Evolutionary conservation across 2,329 filamentous ascomycete species (phyloP).

Genomic region (Botrytis porri): DNA sequence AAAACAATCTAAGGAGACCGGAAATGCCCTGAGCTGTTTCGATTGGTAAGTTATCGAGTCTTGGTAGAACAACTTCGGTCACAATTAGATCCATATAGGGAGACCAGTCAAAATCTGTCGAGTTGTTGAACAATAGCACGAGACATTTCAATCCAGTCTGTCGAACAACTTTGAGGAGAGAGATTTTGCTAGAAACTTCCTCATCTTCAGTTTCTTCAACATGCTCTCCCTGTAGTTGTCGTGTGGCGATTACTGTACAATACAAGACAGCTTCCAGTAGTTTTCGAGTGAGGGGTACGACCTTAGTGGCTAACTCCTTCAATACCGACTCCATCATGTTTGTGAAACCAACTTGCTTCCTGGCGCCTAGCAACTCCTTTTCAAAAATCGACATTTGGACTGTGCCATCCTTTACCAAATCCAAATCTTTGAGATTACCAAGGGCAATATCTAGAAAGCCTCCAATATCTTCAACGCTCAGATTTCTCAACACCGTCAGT

Average conservation of each 20-base stretch:
- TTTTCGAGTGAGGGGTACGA: constrained; percentile 63
- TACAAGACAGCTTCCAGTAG: constrained; percentile 78
- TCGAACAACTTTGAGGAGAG: constrained; percentile 63
- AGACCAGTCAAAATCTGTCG: constrained; percentile 67
- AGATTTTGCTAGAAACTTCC: constrained; percentile 42
- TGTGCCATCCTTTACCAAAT: constrained; percentile 48
- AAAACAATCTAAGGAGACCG: constrained; percentile 74
- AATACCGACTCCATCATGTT: constrained; percentile 90
- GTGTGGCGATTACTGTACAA: constrained; percentile 71
- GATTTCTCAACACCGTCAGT: constrained; percentile 74
- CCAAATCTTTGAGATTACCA: constrained; percentile 62
- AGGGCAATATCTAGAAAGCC: constrained; percentile 80
- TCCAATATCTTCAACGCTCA: constrained; percentile 71
- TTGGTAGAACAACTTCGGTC: constrained; percentile 70
- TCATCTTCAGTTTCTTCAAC: constrained; percentile 40
- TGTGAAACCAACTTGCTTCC: constrained; percentile 86
- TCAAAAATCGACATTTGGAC: constrained; percentile 48
- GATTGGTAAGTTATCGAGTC: constrained; percentile 71
- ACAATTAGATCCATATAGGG: constrained; percentile 70
- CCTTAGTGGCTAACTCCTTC: constrained; percentile 73
- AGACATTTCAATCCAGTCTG: constrained; percentile 80
- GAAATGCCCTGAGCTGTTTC: constrained; percentile 92
- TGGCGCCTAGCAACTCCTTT: constrained; percentile 58
- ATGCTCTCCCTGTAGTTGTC: constrained; percentile 47
- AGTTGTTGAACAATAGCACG: constrained; percentile 72